phyloP scores from a whole-genome alignment of 495 filamentous ascomycete species.

The Entonaema liquescens region DNA sequence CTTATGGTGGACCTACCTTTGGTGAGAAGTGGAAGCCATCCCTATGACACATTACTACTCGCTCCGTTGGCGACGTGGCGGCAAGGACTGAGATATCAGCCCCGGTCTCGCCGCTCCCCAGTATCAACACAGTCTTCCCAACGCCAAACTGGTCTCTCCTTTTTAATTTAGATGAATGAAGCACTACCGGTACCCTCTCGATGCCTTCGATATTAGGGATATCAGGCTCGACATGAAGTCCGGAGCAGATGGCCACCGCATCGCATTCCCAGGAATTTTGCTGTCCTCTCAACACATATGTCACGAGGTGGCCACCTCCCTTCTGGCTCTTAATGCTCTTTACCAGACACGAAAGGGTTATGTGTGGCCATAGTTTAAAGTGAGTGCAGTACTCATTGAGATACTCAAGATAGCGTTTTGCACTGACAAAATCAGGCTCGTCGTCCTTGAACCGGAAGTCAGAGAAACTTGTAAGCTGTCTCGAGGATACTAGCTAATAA shows the following conservation, averaged over 20 bases:
- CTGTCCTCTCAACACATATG: conserved; percentile 21
- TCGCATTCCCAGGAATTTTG: conserved; percentile 45
- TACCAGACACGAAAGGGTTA: conserved; percentile 46
- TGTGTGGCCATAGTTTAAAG: conserved; percentile 52
- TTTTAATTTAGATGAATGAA: conserved; percentile 53
- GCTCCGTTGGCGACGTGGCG: conserved; percentile 48
- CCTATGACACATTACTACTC: conserved; percentile 53
- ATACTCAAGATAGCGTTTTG: conserved; percentile 42
- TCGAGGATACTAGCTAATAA: conserved; percentile 48
- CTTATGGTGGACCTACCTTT: conserved; percentile 37
- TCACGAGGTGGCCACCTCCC: conserved; percentile 37
- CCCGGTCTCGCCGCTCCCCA: conserved; percentile 52
- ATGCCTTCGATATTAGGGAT: conserved; percentile 49
- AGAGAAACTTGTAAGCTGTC: conserved; percentile 48
- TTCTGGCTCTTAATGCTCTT: conserved; percentile 23
- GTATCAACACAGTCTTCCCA: conserved; percentile 47
- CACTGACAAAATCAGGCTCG: conserved; percentile 45
- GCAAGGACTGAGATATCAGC: conserved; percentile 52
- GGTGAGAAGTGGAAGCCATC: conserved; percentile 51
- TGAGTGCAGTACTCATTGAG: conserved; percentile 51
- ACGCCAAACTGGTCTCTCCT: conserved; percentile 46
- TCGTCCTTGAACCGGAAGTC: conserved; percentile 43
- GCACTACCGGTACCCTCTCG: conserved; percentile 44
- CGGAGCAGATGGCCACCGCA: conserved; percentile 51
- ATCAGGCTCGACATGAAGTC: conserved; percentile 49